Percentiles rank a stretch among this genome's conserved stretches.
These are phyloP conservation scores for Croton setiger DNA, from an alignment of 441 rosid species.

Conservation along the genomic window DNA sequence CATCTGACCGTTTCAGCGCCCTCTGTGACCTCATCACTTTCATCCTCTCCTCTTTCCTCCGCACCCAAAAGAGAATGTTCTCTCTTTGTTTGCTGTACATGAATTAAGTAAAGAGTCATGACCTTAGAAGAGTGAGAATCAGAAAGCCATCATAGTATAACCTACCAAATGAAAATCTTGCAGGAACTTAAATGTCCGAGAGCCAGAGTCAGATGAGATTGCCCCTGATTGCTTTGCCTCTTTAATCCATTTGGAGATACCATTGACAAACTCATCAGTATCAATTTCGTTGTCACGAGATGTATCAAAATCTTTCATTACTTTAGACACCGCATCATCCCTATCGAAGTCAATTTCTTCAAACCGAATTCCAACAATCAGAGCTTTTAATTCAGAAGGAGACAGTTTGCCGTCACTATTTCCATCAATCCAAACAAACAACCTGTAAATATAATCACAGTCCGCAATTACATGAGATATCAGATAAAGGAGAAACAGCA, in stretches of 20 bases:
- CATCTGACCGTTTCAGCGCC: conserved; percentile 42
- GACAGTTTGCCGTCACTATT: conserved; percentile 55
- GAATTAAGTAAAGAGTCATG: conserved; percentile 12
- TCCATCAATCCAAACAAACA: conserved; percentile 67
- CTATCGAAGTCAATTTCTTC: conserved; percentile 72
- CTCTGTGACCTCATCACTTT: conserved; percentile 44
- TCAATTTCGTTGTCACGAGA: conserved; percentile 45
- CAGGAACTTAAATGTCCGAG: conserved; percentile 47
- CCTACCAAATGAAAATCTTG: conserved; percentile 55
- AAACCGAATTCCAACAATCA: conserved; percentile 76
- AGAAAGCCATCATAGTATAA: conserved; percentile 16
- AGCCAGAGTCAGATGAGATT: conserved; percentile 40
- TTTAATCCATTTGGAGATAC: conserved; percentile 59
- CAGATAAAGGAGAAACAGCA: conserved; percentile 3
- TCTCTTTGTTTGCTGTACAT: conserved; percentile 55
- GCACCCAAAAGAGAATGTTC: conserved; percentile 51
- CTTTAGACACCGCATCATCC: conserved; percentile 58
- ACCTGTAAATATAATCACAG: conserved; percentile 37
- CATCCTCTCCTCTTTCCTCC: conserved; percentile 30
- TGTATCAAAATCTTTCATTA: conserved; percentile 71
- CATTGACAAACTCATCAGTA: conserved; percentile 47
- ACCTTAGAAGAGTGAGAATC: neutral
- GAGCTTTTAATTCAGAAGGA: conserved; percentile 64
- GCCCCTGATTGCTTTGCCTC: conserved; percentile 45
- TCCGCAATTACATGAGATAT: conserved; percentile 7